A percentile compares a stretch with the other conserved stretches of the same genome.
Conservation (phyloP, 169 alveolate species). For the Babesia ovata region DNA sequence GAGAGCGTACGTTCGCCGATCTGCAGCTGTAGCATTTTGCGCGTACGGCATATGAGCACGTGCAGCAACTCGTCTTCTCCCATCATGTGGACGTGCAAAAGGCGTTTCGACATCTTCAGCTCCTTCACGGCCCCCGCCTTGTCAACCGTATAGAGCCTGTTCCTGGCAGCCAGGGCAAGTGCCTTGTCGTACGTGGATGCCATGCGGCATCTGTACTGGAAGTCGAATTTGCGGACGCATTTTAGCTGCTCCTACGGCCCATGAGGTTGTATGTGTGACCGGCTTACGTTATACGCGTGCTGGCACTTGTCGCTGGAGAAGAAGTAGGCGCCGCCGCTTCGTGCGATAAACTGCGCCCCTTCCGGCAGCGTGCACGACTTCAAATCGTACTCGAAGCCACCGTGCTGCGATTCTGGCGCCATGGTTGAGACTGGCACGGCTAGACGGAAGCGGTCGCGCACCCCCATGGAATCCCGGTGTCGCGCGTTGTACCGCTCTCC, state of each 20-base stretch:
- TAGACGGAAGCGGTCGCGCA: slow-evolving; percentile 5
- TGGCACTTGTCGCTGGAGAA: slow-evolving; percentile 18
- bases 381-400: slow-evolving; percentile 10
- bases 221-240: not conserved
- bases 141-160: slow-evolving; percentile 22
- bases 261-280: not conserved
- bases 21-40: slow-evolving; percentile 33
- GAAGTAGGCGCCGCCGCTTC: slow-evolving; percentile 29
- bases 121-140: slow-evolving; percentile 9
- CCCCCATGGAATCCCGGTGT: slow-evolving; percentile 40
- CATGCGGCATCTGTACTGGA: not conserved
- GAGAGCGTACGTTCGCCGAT: slow-evolving; percentile 9
- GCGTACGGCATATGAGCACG: slow-evolving; percentile 44
- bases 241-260: slow-evolving; percentile 26
- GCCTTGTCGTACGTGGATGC: slow-evolving; percentile 11
- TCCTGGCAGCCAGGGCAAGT: slow-evolving; percentile 35
- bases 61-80: slow-evolving; percentile 12
- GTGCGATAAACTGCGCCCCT: slow-evolving; percentile 13
- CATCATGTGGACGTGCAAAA: slow-evolving; percentile 19
- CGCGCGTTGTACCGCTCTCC: not conserved
- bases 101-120: slow-evolving; percentile 37
- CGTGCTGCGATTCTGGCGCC: slow-evolving; percentile 22
- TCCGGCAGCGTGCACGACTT: slow-evolving; percentile 18
- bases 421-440: slow-evolving; percentile 14
- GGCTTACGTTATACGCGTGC: slow-evolving; percentile 25